A percentile compares a stretch with the other conserved stretches of the same genome.
Conservation (phyloP, 192 early-diverging fungal genomes). For the Phycomyces nitens region DNA sequence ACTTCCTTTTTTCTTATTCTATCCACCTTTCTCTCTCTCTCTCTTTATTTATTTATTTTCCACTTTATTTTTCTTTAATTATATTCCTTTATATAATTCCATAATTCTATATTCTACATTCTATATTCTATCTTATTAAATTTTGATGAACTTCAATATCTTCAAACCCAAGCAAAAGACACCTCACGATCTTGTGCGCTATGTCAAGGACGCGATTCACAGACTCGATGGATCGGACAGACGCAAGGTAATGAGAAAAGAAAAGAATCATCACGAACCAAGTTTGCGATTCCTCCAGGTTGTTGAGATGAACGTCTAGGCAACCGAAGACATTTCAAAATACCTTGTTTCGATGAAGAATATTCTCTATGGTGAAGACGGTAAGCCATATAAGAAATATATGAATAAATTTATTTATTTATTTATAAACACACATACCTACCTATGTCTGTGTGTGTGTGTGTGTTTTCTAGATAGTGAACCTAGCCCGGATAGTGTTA, state of each 20-base stretch:
- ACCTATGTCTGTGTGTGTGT: background rate
- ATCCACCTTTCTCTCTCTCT: conserved; percentile 10
- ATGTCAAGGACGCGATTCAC: conserved; percentile 79
- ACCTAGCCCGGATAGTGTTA: conserved; percentile 85
- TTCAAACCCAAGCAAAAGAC: conserved; percentile 83
- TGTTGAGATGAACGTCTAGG: conserved; percentile 47
- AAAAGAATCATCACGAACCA: conserved; percentile 12
- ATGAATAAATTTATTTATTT: too few species aligned
- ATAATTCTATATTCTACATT: conserved; percentile 14
- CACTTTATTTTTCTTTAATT: too few species aligned
- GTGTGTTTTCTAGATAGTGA: conserved; percentile 59
- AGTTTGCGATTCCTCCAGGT: background rate
- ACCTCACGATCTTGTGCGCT: conserved; percentile 85
- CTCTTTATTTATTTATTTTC: conserved; percentile 11
- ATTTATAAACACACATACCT: background rate
- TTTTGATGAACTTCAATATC: conserved; percentile 63
- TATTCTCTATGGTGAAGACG: conserved; percentile 93
- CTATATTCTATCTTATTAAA: conserved; percentile 4
- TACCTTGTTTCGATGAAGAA: conserved; percentile 89
- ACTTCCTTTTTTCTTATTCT: background rate
- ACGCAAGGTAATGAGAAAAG: conserved; percentile 55
- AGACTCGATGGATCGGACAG: conserved; percentile 71
- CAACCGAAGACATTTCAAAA: conserved; percentile 96
- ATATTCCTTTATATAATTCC: conserved; percentile 15
- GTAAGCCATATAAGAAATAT: conserved; percentile 52